A percentile compares a stretch with the other conserved stretches of the same genome.
These are phyloP conservation scores for Triglochin maritima DNA, from an alignment of 106 monocot genomes.

Conservation along the genomic window DNA sequence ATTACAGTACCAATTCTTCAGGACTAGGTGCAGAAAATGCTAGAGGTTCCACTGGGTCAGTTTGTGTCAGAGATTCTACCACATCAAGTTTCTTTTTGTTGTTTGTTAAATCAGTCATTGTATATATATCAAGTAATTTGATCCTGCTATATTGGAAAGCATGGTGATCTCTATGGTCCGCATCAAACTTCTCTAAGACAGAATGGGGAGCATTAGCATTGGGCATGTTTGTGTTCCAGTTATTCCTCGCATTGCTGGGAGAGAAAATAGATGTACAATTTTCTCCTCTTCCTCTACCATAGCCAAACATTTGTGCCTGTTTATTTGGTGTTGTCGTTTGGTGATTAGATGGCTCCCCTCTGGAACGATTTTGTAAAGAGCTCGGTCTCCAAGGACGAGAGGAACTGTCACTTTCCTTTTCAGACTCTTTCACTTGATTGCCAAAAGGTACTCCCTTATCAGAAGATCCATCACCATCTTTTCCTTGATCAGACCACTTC, in stretches of 20 bases:
- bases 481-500: constrained; percentile 48
- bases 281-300: constrained; percentile 67
- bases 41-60: constrained; percentile 53
- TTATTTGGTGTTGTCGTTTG: constrained; percentile 27
- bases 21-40: constrained; percentile 58
- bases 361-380: constrained; percentile 44
- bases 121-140: constrained; percentile 89
- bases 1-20: constrained; percentile 63
- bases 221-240: constrained; percentile 1
- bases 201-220: constrained; percentile 20
- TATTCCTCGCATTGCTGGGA: constrained; percentile 41
- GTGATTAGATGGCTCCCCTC: constrained; percentile 38
- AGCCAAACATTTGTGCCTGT: constrained; percentile 27
- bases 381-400: constrained; percentile 72
- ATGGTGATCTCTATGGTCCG: constrained; percentile 28
- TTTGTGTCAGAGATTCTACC: constrained; percentile 52
- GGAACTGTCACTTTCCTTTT: constrained; percentile 60
- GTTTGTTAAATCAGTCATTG: constrained; percentile 44
- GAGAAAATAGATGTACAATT: constrained; percentile 32
- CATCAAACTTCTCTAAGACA: constrained; percentile 32
- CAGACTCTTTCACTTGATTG: constrained; percentile 44
- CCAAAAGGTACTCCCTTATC: constrained; percentile 31
- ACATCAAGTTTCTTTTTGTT: constrained; percentile 24
- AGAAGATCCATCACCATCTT: constrained; percentile 39
- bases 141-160: constrained; percentile 62